Evolutionary conservation across 1,284 basidiomycete species (phyloP).

Genomic region (Cryptococcus floricola): DNA sequence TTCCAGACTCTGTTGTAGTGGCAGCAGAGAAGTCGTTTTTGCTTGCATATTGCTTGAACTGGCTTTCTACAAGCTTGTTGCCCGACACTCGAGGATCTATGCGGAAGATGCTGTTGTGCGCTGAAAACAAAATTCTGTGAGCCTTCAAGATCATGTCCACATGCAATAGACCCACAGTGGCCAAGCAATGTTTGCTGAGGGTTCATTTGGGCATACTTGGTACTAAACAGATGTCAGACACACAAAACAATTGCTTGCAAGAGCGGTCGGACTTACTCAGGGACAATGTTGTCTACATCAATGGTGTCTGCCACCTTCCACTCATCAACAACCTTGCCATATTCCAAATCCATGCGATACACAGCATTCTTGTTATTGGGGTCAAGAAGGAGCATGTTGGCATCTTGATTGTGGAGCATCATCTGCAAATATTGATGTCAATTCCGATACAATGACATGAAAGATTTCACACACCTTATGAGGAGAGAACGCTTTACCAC

Average conservation of each 20-base stretch:
- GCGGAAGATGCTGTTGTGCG: constrained; percentile 92
- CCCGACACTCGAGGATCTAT: constrained; percentile 91
- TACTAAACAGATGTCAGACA: constrained; percentile 38
- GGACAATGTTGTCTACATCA: constrained; percentile 81
- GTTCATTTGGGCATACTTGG: constrained; percentile 93
- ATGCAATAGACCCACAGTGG: constrained; percentile 38
- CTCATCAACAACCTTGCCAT: constrained; percentile 96
- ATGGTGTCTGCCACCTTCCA: constrained; percentile 94
- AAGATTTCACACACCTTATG: constrained; percentile 60
- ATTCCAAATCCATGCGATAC: constrained; percentile 89
- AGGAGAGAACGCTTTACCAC: constrained; percentile 81
- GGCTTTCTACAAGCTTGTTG: constrained; percentile 86
- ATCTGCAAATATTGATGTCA: constrained; percentile 55
- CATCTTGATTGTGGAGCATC: constrained; percentile 97
- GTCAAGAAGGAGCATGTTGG: constrained; percentile 92
- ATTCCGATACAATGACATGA: background rate
- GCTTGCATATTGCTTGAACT: constrained; percentile 92
- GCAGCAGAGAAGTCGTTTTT: constrained; percentile 96
- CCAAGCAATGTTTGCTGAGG: constrained; percentile 90
- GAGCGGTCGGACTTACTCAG: constrained; percentile 54
- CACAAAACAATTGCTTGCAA: background rate
- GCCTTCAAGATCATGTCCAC: background rate
- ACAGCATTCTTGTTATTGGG: constrained; percentile 77
- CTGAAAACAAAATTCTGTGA: constrained; percentile 49
- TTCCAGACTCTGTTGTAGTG: constrained; percentile 79